Conservation (phyloP, 176 grass and related monocot species). For the Eragrostis nindensis region DNA sequence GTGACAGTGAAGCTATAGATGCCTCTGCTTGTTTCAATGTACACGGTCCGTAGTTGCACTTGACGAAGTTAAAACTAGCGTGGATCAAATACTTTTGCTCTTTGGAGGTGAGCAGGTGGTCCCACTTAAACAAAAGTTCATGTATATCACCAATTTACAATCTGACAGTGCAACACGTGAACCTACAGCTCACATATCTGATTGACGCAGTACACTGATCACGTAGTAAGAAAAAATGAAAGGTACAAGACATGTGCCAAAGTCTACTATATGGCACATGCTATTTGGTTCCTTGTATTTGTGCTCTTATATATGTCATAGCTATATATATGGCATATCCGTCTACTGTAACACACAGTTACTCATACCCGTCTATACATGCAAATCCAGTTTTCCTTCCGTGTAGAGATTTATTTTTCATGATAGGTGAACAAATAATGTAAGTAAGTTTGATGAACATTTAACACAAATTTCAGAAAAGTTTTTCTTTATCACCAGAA, state of each 20-base stretch:
- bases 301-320: too few species aligned
- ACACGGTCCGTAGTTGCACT: neutral
- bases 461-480: too few species aligned
- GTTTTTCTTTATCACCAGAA: too few species aligned
- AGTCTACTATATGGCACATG: neutral
- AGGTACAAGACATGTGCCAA: neutral
- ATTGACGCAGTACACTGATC: neutral
- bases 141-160: neutral
- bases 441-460: too few species aligned
- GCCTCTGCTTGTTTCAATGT: neutral
- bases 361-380: too few species aligned
- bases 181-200: slow-evolving; percentile 18
- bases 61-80: neutral
- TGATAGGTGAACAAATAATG: too few species aligned
- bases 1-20: neutral
- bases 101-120: neutral
- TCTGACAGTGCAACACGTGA: neutral
- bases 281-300: neutral
- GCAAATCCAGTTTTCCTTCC: too few species aligned
- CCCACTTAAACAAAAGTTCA: neutral
- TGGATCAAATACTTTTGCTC: neutral
- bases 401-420: too few species aligned
- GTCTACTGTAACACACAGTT: too few species aligned
- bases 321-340: too few species aligned
- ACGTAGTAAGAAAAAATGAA: neutral